Percentiles rank a stretch among this genome's conserved stretches.
These are phyloP conservation scores for Citrus sp. DNA, from an alignment of 345 rosid species.

Conservation along the genomic window DNA sequence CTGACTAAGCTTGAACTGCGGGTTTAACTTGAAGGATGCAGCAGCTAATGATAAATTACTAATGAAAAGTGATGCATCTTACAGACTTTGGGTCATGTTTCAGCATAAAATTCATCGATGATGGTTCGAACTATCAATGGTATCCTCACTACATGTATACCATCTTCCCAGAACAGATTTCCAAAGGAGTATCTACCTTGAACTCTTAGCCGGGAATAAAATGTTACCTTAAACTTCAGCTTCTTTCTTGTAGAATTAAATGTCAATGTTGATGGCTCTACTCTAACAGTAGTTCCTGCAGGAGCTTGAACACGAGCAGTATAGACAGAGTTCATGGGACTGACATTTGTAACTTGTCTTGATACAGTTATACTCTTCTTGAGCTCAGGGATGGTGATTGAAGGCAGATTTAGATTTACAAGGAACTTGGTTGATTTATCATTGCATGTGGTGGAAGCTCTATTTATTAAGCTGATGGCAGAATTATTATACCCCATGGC, in stretches of 20 bases:
- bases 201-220: slow-evolving; percentile 33
- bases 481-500: slow-evolving; percentile 47
- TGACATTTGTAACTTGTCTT: slow-evolving; percentile 71
- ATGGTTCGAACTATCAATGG: slow-evolving; percentile 43
- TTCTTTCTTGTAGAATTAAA: slow-evolving; percentile 44
- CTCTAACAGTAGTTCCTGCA: slow-evolving; percentile 38
- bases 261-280: slow-evolving; percentile 47
- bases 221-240: slow-evolving; percentile 39
- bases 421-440: slow-evolving; percentile 35
- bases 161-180: slow-evolving; percentile 47
- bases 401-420: slow-evolving; percentile 57
- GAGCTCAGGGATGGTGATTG: slow-evolving; percentile 62
- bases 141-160: slow-evolving; percentile 40
- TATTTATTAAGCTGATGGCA: slow-evolving; percentile 50
- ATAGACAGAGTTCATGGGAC: slow-evolving; percentile 46
- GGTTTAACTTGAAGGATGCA: slow-evolving; percentile 5
- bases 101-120: slow-evolving; percentile 22
- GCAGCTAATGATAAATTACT: not conserved
- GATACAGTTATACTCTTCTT: slow-evolving; percentile 37
- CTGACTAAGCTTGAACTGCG: not conserved
- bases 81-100: slow-evolving; percentile 23
- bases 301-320: slow-evolving; percentile 47
- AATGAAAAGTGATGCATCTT: not conserved
- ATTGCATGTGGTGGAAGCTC: slow-evolving; percentile 35
- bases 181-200: slow-evolving; percentile 60